Conservation (phyloP, 2,329 filamentous ascomycete genomes). For the Cephalotrichum gorgonifer region DNA sequence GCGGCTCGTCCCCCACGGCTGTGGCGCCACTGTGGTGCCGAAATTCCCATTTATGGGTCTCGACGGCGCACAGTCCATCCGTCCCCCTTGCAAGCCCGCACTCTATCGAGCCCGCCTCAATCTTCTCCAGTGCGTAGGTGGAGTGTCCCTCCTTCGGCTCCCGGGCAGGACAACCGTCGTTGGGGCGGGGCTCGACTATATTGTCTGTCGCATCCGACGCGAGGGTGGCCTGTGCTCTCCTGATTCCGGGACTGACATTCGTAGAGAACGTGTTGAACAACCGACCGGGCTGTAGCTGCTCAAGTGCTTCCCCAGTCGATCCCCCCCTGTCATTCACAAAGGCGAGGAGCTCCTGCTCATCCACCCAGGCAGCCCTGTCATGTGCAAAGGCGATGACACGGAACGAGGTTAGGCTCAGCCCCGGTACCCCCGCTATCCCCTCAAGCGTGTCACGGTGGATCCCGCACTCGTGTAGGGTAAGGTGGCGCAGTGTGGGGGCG, state of each 20-base stretch:
- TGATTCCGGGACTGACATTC: not conserved
- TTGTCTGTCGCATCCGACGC: not conserved
- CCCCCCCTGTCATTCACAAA: not conserved
- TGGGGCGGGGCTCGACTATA: not conserved
- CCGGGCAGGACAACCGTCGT: not conserved
- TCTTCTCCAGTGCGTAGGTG: not conserved
- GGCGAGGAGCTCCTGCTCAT: not conserved
- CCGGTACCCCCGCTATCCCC: not conserved
- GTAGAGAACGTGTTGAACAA: not conserved
- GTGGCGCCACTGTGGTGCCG: not conserved
- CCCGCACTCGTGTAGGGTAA: not conserved
- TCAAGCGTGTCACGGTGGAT: not conserved
- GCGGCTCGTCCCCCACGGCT: not conserved
- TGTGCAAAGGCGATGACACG: not conserved
- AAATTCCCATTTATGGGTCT: not conserved
- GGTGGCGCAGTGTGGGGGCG: not conserved
- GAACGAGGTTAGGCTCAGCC: not conserved
- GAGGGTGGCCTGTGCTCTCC: not conserved
- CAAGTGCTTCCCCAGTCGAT: not conserved
- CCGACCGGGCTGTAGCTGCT: not conserved
- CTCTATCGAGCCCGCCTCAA: not conserved
- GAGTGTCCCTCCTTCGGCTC: not conserved
- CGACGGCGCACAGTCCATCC: not conserved
- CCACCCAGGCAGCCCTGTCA: not conserved
- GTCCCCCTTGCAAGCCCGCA: not conserved